Base-by-base conservation (phyloP, 371 early-diverging fungal species). In the Coemansia sp. region DNA sequence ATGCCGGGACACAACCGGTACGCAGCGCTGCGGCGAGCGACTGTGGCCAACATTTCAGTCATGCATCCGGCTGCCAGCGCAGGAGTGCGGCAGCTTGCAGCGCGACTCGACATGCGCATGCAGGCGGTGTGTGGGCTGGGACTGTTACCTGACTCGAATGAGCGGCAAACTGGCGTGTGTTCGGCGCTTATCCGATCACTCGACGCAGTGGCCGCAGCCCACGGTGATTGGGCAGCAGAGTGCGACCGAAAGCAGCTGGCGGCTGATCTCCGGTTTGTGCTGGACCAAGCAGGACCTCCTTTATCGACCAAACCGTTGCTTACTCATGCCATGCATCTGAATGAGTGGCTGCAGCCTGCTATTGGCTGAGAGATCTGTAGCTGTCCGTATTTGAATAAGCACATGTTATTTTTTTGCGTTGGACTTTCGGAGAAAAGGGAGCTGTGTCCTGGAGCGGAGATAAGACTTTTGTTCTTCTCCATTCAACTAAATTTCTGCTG, bases 101-200 rank as follows among this genome's bases (percentile, higher is more conserved):
- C 64, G 18, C 56, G 25, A 59, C 54, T 67, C 20, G 25, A 42
- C 42, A 63, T 64, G 64, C 77, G 60, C 37, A 28, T 67, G 30
- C 77, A 75, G 72, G 68, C 71, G 1, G 77, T 75, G 30, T 50
- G 57, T 11, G 77, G 77, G 5, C 68, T 75, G 20, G 40, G 65
- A 18, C n/a, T 40, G 53, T 47, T 71, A n/a, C 25, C 30, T 3
- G 44, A 5, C 14, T 28, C 39, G 9, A 25, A 25, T 3, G 54
- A 25, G 23, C 30, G 50, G 54, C 18, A 23, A 62, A 21, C 8
- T 7, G 5, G 37, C 42, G 50, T 67, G 16, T 52, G 52, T 21
- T 58, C 5, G 8, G 68, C 77, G 11, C 20, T 64, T 5, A 44
- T 56, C 21, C 53, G 28, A 0, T 21, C 59, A 1, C 40, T 57